Evolutionary conservation across 176 grass and related monocot genomes (phyloP).

Genomic region (Bonia amplexicaulis): DNA sequence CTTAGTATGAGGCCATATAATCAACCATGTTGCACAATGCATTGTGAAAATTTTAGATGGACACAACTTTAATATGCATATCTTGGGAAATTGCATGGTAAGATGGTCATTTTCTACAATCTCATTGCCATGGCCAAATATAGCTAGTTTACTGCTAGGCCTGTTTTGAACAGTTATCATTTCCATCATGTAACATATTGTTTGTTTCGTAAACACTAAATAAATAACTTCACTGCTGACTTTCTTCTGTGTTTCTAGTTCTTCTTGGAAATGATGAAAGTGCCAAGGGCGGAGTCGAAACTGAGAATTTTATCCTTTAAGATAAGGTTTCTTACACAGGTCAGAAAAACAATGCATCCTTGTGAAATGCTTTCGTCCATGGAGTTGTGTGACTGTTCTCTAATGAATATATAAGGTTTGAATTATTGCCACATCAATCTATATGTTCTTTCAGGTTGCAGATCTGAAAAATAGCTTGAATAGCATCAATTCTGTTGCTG

Average conservation of each 20-base stretch:
- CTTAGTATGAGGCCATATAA: too few relatives aligned
- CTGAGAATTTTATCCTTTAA: conserved; percentile 86
- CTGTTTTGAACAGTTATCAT: too few relatives aligned
- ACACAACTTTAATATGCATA: too few relatives aligned
- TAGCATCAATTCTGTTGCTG: conserved; percentile 61
- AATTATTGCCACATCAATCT: conserved; percentile 5
- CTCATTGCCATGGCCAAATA: too few relatives aligned
- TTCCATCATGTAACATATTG: not conserved
- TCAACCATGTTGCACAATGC: too few relatives aligned
- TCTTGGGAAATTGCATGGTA: too few relatives aligned
- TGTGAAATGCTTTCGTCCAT: not conserved
- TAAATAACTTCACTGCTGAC: conserved; percentile 10
- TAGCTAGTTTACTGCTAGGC: too few relatives aligned
- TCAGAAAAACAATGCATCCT: conserved; percentile 29
- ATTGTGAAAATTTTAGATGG: too few relatives aligned
- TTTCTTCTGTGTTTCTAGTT: conserved; percentile 50
- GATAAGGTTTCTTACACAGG: conserved; percentile 78
- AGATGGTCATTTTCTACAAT: too few relatives aligned
- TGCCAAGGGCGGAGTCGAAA: conserved; percentile 88
- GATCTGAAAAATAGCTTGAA: conserved; percentile 81
- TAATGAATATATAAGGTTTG: not conserved
- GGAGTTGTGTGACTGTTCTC: not conserved
- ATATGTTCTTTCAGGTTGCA: conserved; percentile 53
- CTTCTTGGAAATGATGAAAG: conserved; percentile 97
- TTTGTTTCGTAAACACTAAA: conserved; percentile 14